These are phyloP conservation scores for Eutypella sp. DNA, from an alignment of 2,329 filamentous ascomycete genomes.

Conservation along the genomic window DNA sequence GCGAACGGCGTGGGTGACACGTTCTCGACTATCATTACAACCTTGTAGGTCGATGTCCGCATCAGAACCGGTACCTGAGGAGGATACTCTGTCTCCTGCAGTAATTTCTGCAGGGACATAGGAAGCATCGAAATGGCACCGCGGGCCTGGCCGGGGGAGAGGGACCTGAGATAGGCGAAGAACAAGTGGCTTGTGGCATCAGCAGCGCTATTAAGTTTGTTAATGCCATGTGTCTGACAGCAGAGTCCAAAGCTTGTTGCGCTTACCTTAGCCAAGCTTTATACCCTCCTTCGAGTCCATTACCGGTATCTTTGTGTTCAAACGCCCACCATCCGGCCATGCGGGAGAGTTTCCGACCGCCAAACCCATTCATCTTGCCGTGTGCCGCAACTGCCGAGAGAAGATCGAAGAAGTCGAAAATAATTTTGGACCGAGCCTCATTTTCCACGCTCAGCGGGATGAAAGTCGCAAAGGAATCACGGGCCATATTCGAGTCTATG, in stretches of 20 bases:
- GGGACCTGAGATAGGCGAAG: conserved; percentile 90
- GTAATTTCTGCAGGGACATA: conserved; percentile 81
- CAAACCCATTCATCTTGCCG: conserved; percentile 87
- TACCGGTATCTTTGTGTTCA: conserved; percentile 79
- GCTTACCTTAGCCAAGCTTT: conserved; percentile 75
- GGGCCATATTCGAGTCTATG: conserved; percentile 82
- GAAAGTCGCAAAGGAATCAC: conserved; percentile 93
- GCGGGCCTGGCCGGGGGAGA: conserved; percentile 73
- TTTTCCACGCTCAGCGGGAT: conserved; percentile 92
- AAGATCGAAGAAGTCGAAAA: conserved; percentile 95
- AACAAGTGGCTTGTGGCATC: conserved; percentile 96
- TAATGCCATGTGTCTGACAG: conserved; percentile 1
- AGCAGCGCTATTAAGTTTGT: conserved; percentile 62
- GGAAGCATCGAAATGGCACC: conserved; percentile 82
- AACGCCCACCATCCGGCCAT: conserved; percentile 99
- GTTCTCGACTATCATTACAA: conserved; percentile 93
- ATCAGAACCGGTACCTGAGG: conserved; percentile 73
- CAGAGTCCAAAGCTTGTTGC: conserved; percentile 7
- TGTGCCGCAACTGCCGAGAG: conserved; percentile 87
- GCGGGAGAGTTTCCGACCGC: conserved; percentile 87
- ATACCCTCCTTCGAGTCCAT: conserved; percentile 93
- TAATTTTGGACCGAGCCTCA: conserved; percentile 77
- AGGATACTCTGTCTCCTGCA: conserved; percentile 92
- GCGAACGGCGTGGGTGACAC: conserved; percentile 95
- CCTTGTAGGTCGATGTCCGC: conserved; percentile 76